Conservation (phyloP, 164 flowering plant species). For the Berberis vulgaris region DNA sequence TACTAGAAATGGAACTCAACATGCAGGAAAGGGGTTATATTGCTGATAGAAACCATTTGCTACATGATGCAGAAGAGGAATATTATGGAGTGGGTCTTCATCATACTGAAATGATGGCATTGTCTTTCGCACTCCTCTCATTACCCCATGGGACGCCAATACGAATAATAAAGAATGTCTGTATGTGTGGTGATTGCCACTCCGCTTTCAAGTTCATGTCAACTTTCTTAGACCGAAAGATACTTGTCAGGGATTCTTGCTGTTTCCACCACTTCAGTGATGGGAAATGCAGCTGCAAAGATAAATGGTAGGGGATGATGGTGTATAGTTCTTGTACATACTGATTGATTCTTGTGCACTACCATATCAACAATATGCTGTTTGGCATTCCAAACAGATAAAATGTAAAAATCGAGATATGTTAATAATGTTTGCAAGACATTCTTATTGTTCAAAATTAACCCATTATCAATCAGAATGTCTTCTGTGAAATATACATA, state of each 20-base stretch:
- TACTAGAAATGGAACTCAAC: conserved; percentile 17
- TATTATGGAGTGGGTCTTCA: conserved; percentile 14
- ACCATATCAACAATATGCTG: not conserved
- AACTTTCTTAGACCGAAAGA: conserved; percentile 17
- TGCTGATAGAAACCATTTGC: conserved; percentile 25
- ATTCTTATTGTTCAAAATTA: no score
- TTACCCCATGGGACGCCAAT: conserved; percentile 18
- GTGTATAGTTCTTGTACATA: conserved; percentile 5
- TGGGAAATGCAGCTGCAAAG: conserved; percentile 34
- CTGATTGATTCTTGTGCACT: not conserved
- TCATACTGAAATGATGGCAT: conserved; percentile 31
- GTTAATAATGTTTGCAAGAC: no score
- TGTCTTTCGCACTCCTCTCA: conserved; percentile 26
- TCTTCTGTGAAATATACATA: no score
- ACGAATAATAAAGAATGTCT: conserved; percentile 19
- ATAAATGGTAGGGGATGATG: conserved; percentile 21
- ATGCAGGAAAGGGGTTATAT: conserved; percentile 29
- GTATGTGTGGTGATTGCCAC: conserved; percentile 32
- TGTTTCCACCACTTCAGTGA: conserved; percentile 28
- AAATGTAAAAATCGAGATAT: no score
- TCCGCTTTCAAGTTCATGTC: conserved; percentile 35
- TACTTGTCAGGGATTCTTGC: conserved; percentile 25
- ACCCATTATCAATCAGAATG: no score
- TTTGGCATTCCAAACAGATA: no score
- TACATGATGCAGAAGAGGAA: conserved; percentile 32